Evolutionary conservation across 192 early-diverging fungal genomes (phyloP).

Genomic region (Umbelopsis ramanniana): DNA sequence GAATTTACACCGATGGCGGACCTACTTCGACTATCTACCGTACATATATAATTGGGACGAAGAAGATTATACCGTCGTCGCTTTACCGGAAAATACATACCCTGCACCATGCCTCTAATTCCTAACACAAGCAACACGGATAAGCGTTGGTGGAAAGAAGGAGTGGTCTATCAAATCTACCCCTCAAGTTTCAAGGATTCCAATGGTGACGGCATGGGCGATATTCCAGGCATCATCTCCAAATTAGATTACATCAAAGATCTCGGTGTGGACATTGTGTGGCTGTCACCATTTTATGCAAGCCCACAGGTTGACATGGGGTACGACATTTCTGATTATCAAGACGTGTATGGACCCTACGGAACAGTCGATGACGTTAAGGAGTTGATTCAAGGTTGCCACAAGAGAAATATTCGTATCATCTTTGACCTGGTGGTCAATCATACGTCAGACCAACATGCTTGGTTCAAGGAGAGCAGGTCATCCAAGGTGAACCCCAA

Average conservation of each 20-base stretch:
- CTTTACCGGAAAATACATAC: no score
- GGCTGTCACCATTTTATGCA: constrained; percentile 10
- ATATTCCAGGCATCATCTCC: constrained; percentile 2
- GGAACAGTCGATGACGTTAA: not conserved
- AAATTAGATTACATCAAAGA: constrained; percentile 5
- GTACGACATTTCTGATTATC: constrained; percentile 13
- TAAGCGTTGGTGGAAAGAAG: constrained; percentile 19
- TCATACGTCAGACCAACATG: constrained; percentile 19
- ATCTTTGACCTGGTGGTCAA: constrained; percentile 15
- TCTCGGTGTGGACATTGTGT: not conserved
- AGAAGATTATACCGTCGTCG: no score
- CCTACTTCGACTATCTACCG: not conserved
- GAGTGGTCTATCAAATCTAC: constrained; percentile 8
- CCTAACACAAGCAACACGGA: not conserved
- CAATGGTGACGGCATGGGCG: constrained; percentile 19
- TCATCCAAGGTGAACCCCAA: not conserved
- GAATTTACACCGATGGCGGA: not conserved
- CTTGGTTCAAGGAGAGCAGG: constrained; percentile 17
- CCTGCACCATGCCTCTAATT: not conserved
- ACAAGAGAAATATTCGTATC: not conserved
- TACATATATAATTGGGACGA: not conserved
- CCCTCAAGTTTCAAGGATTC: constrained; percentile 19
- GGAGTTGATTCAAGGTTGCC: constrained; percentile 4
- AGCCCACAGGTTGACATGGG: constrained; percentile 15
- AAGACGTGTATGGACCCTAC: not conserved